Base-by-base conservation (phyloP, 2,329 filamentous ascomycete genomes). In the Cryphonectria japonica region DNA sequence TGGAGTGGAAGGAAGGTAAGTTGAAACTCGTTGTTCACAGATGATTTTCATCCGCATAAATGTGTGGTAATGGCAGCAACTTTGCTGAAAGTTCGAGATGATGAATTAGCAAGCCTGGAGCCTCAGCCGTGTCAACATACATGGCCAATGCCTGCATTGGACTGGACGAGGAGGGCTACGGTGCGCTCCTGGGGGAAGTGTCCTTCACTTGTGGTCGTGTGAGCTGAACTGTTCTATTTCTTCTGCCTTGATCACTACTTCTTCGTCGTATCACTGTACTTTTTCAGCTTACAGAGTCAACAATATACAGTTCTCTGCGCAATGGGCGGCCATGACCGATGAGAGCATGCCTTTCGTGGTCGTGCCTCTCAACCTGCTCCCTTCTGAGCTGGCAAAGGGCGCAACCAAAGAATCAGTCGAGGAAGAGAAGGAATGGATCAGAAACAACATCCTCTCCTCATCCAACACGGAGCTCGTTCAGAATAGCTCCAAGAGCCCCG, bases 91-190 rank as follows among this genome's bases (percentile, higher is more conserved):
- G 26, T 3, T 39, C 13, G 3, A 43, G 11, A 43, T 43, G 13
- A 43, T 39, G 19, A 2, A n/a, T 16, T 34, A 84, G 83, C 62
- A 85, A 85, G 67, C 83, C 83, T 0, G 83, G 83, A 26, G 83
- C 83, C 13, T 78, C 83, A 0, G 82, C 83, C 0, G 79, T 84
- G 77, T 80, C 83, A 0, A 79, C 81, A 0, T 85, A 82, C 81
- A 76, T 85, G 16, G 80, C 83, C 0, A 83, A 85, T 74, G 76
- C 80, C 61, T 81, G 79, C 7, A 83, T 85, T 19, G 83, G 83
- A 0, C 76, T 85, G 0, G 74, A 79, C 26, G 79, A 78, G 1
- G 69, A 78, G 16, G 83, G 83, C 0, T 85, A 85, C 32, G 83
- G 83, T 0, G 75, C 76, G 26, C 75, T 85, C 1, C 77, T 85